A percentile compares a stretch with the other conserved stretches of the same genome.
Evolutionary conservation across 805 yeast genomes (phyloP).

Genomic region (Suhomyces canberraensis): DNA sequence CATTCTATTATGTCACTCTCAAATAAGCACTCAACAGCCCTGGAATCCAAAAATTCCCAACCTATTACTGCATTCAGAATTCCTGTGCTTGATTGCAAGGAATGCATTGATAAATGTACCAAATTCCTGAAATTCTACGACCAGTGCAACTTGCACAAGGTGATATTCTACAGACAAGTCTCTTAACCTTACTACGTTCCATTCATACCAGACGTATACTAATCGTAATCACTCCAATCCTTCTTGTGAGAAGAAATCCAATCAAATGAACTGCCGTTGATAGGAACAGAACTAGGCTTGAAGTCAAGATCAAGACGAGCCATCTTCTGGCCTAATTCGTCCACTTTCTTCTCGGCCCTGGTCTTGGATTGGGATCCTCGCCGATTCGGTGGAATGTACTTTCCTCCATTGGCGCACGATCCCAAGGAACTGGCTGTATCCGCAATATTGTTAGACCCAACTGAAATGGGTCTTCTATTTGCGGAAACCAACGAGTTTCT

Average conservation of each 20-base stretch:
- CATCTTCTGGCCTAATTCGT: background rate
- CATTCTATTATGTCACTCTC: too few relatives aligned
- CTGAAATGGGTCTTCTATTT: conserved; percentile 6
- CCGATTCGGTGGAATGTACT: conserved; percentile 71
- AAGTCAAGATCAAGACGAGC: conserved; percentile 6
- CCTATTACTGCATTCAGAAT: too few relatives aligned
- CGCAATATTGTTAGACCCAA: background rate
- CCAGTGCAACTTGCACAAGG: too few relatives aligned
- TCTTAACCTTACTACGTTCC: too few relatives aligned
- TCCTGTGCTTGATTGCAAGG: too few relatives aligned
- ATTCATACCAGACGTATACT: too few relatives aligned
- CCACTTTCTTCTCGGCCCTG: conserved; percentile 4
- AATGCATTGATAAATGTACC: too few relatives aligned
- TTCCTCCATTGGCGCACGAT: conserved; percentile 38
- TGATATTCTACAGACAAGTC: too few relatives aligned
- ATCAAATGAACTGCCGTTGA: conserved; percentile 18
- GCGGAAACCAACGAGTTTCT: conserved; percentile 6
- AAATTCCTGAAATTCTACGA: too few relatives aligned
- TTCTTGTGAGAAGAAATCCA: conserved; percentile 22
- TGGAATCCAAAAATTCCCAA: too few relatives aligned
- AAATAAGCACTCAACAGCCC: too few relatives aligned
- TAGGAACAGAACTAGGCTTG: conserved; percentile 22
- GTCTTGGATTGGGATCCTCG: conserved; percentile 43
- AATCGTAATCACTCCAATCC: conserved; percentile 28
- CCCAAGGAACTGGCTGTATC: conserved; percentile 11